Percentiles rank a stretch among this genome's conserved stretches.
Conservation (phyloP, 306 rosid genomes). For the Leucaena leucocephala region DNA sequence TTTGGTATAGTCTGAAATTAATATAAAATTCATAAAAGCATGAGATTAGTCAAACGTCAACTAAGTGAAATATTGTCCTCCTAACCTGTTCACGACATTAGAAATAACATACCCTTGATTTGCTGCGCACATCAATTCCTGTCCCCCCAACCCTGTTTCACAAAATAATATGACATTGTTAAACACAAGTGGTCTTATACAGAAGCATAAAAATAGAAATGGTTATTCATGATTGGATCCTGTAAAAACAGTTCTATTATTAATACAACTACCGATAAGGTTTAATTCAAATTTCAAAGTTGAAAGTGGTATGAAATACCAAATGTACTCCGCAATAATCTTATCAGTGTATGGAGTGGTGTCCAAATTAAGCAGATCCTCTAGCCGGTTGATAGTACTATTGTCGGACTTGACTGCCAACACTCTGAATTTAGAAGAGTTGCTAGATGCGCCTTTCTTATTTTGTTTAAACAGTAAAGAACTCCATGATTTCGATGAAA, state of each 20-base stretch:
- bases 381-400: slow-evolving; percentile 80
- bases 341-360: slow-evolving; percentile 78
- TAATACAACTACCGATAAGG: not conserved
- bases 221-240: slow-evolving; percentile 2
- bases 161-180: slow-evolving; percentile 23
- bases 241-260: not conserved
- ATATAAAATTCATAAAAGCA: slow-evolving; percentile 26
- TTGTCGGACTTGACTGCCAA: slow-evolving; percentile 64
- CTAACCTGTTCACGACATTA: slow-evolving; percentile 18
- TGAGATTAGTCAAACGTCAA: slow-evolving; percentile 23
- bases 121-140: slow-evolving; percentile 95
- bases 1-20: slow-evolving; percentile 73
- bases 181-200: slow-evolving; percentile 26
- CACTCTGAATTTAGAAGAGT: slow-evolving; percentile 70
- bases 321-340: slow-evolving; percentile 96
- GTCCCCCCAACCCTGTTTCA: slow-evolving; percentile 91
- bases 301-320: slow-evolving; percentile 49
- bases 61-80: slow-evolving; percentile 6
- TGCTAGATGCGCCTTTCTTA: slow-evolving; percentile 55
- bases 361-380: slow-evolving; percentile 76
- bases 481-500: slow-evolving; percentile 74
- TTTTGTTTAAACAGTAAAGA: slow-evolving; percentile 71
- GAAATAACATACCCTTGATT: slow-evolving; percentile 74
- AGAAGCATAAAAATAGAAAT: slow-evolving; percentile 32
- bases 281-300: not conserved